Evolutionary conservation across 2,329 filamentous ascomycete species (phyloP).

Genomic region (Colletotrichum orbiculare): DNA sequence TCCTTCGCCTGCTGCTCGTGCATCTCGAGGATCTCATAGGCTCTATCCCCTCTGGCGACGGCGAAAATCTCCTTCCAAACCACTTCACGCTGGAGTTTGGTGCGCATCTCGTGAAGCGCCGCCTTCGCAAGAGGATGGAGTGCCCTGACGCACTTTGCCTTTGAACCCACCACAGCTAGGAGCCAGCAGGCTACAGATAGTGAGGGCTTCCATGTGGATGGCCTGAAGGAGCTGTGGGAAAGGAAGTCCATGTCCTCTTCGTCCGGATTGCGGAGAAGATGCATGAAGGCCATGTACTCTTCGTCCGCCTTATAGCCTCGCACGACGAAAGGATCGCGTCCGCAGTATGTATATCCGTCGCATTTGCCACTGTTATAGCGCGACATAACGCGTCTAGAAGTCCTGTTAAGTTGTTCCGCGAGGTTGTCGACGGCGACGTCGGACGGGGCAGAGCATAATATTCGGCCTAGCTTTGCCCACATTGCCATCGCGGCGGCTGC

Average conservation of each 20-base stretch:
- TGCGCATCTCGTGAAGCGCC: background rate
- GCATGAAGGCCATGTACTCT: slow-evolving; percentile 9
- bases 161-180: background rate
- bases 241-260: background rate
- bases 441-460: slow-evolving; percentile 36
- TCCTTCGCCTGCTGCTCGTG: no score
- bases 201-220: background rate
- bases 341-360: background rate
- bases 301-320: slow-evolving; percentile 8
- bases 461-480: slow-evolving; percentile 14
- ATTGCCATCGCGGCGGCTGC: slow-evolving; percentile 32
- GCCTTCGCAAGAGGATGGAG: background rate
- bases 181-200: background rate
- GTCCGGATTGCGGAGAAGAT: background rate
- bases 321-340: slow-evolving; percentile 24
- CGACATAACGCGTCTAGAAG: background rate
- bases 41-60: no score
- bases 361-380: background rate
- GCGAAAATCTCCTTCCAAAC: no score
- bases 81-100: no score
- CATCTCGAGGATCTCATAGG: no score
- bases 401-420: slow-evolving; percentile 21
- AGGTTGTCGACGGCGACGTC: slow-evolving; percentile 39
- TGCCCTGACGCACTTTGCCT: background rate
- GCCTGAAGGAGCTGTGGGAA: background rate